phyloP scores from a whole-genome alignment of 306 rosid genomes.

The Cucumis sativus region DNA sequence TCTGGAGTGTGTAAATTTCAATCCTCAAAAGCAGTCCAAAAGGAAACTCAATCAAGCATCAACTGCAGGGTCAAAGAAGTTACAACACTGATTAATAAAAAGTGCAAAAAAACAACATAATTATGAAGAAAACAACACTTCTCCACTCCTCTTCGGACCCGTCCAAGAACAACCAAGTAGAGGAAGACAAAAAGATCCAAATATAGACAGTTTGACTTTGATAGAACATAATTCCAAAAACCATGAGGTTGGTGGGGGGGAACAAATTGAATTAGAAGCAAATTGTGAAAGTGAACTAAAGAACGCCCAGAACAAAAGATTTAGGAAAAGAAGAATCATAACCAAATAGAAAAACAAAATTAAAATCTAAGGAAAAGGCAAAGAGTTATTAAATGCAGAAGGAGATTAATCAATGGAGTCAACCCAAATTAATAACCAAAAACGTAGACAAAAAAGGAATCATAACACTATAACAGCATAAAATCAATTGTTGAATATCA shows the following conservation, averaged over 20 bases:
- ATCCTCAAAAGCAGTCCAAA: slow-evolving; percentile 22
- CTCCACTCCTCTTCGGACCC: background rate
- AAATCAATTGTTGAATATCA: background rate
- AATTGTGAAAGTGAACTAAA: background rate
- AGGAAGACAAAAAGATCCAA: background rate
- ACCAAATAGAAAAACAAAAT: background rate
- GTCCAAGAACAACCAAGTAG: background rate
- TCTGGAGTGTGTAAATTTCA: slow-evolving; percentile 20
- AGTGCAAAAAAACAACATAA: background rate
- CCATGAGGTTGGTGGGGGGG: background rate
- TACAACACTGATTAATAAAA: slow-evolving; percentile 5
- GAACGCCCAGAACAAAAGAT: background rate
- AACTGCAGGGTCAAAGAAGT: slow-evolving; percentile 1
- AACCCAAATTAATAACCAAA: background rate
- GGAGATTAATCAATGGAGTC: background rate
- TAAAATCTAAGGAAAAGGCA: background rate
- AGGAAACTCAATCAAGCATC: slow-evolving; percentile 24
- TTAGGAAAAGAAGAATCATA: background rate
- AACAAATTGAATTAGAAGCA: background rate
- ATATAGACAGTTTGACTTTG: background rate
- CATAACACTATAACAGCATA: background rate
- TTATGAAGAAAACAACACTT: background rate
- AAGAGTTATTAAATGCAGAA: background rate
- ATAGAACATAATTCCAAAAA: background rate
- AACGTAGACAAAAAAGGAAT: background rate